These are phyloP conservation scores for Picochlorum sp. DNA, from an alignment of 139 green algal genomes.

Conservation along the genomic window DNA sequence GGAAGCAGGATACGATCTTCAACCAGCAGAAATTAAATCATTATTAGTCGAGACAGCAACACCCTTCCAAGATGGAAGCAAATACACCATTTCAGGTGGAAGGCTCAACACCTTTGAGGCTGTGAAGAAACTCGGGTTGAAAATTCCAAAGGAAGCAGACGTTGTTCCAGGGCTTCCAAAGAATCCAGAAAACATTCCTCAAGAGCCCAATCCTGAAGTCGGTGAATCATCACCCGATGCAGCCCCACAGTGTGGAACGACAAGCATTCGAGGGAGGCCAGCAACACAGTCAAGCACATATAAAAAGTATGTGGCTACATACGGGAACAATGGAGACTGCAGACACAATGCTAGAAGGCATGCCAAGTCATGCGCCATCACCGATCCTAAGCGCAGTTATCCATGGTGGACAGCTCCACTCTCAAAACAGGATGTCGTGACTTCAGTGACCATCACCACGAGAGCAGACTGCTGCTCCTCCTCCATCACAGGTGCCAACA, in stretches of 20 bases:
- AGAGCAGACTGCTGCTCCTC: slow-evolving; percentile 16
- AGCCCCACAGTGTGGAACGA: slow-evolving; percentile 17
- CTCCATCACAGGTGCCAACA: slow-evolving; percentile 3
- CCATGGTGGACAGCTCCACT: slow-evolving; percentile 25
- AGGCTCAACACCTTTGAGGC: slow-evolving; percentile 11
- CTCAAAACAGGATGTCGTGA: neutral
- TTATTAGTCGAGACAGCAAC: neutral
- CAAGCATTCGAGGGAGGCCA: slow-evolving; percentile 3
- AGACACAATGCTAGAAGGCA: neutral
- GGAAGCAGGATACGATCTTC: neutral
- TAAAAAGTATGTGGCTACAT: neutral
- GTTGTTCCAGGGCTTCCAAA: too few relatives aligned
- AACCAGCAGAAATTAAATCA: slow-evolving; percentile 6
- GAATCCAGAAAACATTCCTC: neutral
- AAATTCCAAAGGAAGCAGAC: too few relatives aligned
- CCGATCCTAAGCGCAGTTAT: neutral
- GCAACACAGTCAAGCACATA: slow-evolving; percentile 13
- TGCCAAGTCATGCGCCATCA: neutral
- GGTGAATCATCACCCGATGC: neutral
- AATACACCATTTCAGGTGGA: slow-evolving; percentile 1
- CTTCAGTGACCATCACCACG: slow-evolving; percentile 14
- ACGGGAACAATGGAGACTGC: slow-evolving; percentile 23
- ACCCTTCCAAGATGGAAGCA: neutral
- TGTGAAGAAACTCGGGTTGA: too few relatives aligned
- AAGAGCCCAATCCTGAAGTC: neutral